A percentile compares a stretch with the other conserved stretches of the same genome.
Conservation (phyloP, 139 green algal species). For the Chlamydomonas eustigma region DNA sequence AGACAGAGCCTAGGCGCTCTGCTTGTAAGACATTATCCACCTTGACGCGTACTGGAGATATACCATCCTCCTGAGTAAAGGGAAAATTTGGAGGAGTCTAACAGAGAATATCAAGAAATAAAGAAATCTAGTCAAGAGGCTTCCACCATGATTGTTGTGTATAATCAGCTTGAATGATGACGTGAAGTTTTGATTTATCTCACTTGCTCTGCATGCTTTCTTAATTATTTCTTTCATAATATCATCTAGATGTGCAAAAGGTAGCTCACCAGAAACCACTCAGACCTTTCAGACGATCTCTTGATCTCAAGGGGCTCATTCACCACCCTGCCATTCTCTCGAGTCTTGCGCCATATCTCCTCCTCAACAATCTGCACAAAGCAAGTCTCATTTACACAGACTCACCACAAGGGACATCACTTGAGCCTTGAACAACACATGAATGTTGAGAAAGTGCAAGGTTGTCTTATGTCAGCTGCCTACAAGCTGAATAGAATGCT, state of each 20-base stretch:
- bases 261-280: slow-evolving; percentile 3
- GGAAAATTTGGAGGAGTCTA: too few relatives aligned
- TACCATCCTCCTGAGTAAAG: not conserved
- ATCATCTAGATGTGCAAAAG: too few relatives aligned
- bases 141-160: too few relatives aligned
- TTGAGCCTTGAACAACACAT: not conserved
- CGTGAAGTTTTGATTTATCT: too few relatives aligned
- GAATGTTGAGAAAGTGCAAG: not conserved
- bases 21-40: not conserved
- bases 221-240: too few relatives aligned
- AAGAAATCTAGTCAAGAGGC: too few relatives aligned
- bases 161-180: too few relatives aligned
- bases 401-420: not conserved
- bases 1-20: not conserved
- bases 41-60: not conserved
- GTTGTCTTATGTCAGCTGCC: not conserved
- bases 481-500: not conserved
- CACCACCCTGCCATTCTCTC: slow-evolving; percentile 24
- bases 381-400: not conserved
- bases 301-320: slow-evolving; percentile 41
- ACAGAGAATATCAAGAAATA: too few relatives aligned
- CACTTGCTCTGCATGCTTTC: too few relatives aligned
- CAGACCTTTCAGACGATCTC: not conserved
- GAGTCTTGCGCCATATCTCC: slow-evolving; percentile 43
- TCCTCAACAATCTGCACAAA: slow-evolving; percentile 36